These are phyloP conservation scores for Podospora didyma DNA, from an alignment of 495 filamentous ascomycete genomes.

Conservation along the genomic window DNA sequence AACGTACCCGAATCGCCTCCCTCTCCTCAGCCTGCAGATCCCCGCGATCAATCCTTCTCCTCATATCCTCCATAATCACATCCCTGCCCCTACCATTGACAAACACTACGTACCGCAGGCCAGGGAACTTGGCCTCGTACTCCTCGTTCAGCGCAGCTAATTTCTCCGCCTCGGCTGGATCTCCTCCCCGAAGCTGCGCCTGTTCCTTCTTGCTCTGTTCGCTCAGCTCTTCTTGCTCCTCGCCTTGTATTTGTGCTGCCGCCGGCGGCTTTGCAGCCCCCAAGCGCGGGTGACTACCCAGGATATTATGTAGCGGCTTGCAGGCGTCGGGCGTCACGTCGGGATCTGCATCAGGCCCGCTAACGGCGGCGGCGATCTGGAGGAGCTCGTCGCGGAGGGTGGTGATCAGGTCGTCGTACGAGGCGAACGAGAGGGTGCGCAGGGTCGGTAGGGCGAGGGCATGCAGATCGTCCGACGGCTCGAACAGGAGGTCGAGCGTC, in stretches of 20 bases:
- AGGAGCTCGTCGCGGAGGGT: slow-evolving; percentile 48
- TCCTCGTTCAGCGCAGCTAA: slow-evolving; percentile 65
- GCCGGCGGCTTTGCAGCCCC: slow-evolving; percentile 41
- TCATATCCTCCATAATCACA: slow-evolving; percentile 84
- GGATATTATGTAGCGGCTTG: slow-evolving; percentile 52
- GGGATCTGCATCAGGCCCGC: slow-evolving; percentile 27
- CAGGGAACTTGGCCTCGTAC: slow-evolving; percentile 81
- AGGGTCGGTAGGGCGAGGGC: slow-evolving; percentile 64
- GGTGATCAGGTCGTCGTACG: slow-evolving; percentile 26
- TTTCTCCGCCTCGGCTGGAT: slow-evolving; percentile 49
- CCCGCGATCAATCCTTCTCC: slow-evolving; percentile 63
- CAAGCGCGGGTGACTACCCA: slow-evolving; percentile 84
- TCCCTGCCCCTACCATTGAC: slow-evolving; percentile 76
- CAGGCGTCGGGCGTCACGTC: slow-evolving; percentile 8
- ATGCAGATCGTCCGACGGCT: slow-evolving; percentile 74
- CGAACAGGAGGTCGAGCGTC: slow-evolving; percentile 81
- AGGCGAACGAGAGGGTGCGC: slow-evolving; percentile 55
- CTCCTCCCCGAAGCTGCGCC: slow-evolving; percentile 54
- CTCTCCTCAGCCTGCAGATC: slow-evolving; percentile 63
- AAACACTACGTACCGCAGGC: slow-evolving; percentile 87
- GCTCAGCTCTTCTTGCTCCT: slow-evolving; percentile 58
- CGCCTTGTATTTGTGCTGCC: slow-evolving; percentile 12
- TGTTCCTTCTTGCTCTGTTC: slow-evolving; percentile 77
- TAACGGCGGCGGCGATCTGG: slow-evolving; percentile 38
- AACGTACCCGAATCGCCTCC: slow-evolving; percentile 70